Evolutionary conservation across 495 filamentous ascomycete genomes (phyloP), one percentile per base, ranked within the genome.

Genomic region (Parachaetomium inaequale): DNA sequence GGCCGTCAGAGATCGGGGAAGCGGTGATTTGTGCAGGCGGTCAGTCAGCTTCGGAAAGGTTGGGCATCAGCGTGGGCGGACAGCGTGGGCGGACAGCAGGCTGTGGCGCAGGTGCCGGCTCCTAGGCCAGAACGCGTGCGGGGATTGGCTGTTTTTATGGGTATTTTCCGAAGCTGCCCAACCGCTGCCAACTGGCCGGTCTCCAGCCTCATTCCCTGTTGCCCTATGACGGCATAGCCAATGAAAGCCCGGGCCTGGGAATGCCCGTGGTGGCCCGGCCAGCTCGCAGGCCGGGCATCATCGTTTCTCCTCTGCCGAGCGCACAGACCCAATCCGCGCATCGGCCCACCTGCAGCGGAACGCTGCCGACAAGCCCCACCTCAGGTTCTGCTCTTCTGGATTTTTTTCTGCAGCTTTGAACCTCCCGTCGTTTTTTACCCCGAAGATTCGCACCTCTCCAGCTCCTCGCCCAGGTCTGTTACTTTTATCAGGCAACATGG

Each of bases 11-110:
- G 12, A 28, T 56, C 36, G 58, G 31, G 34, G 42, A 62, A 32
- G 54, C 2, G 54, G 36, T 67, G 68, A 72, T 68, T 71, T 71
- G 67, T 68, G 68, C 65, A 71, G 68, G 71, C 72, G 71, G 73
- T 73, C 71, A 74, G 66, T 61, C 65, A 64, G 61, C 36, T 57
- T 58, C 29, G 47, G 56, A 50, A 69, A 69, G 64, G 71, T 75
- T 75, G 72, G 72, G 72, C 72, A 75, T 69, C 73, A 74, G 66
- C 56, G 51, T 40, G 53, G 56, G 46, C 47, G 62, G 58, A 67
- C 54, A 72, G 38, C 34, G 36, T 40, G 36, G 36, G 36, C 45
- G 61, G 57, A 63, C 53, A 72, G 43, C 32, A 66, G 38, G 47
- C 64, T 36, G 63, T 69, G 68, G 64, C 66, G 61, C 64, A 69